phyloP scores from a whole-genome alignment of 2,329 filamentous ascomycete genomes.

The Talaromyces sp. region DNA sequence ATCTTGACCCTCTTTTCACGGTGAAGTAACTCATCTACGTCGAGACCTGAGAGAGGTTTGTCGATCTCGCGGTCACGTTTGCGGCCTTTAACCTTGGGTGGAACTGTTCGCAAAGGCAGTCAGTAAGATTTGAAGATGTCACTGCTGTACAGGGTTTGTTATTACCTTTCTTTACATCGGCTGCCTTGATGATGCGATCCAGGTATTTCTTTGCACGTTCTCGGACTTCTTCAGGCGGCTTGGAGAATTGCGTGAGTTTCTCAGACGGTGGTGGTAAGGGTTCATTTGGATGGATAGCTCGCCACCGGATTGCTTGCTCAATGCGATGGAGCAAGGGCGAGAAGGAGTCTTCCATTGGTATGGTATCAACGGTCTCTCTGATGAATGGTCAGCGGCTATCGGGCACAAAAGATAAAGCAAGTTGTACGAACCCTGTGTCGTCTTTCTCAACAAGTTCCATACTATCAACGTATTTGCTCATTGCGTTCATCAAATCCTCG shows the following conservation, averaged over 20 bases:
- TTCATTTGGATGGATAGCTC: slow-evolving; percentile 68
- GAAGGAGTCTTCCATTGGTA: slow-evolving; percentile 73
- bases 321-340: slow-evolving; percentile 84
- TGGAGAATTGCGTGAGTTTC: slow-evolving; percentile 65
- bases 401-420: neutral
- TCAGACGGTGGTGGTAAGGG: slow-evolving; percentile 58
- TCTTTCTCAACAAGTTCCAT: slow-evolving; percentile 79
- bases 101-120: slow-evolving; percentile 51
- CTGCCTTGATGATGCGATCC: slow-evolving; percentile 59
- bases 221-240: slow-evolving; percentile 64
- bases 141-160: neutral
- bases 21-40: slow-evolving; percentile 75
- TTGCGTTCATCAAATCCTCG: slow-evolving; percentile 67
- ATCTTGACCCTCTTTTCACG: slow-evolving; percentile 50
- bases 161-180: slow-evolving; percentile 76
- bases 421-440: slow-evolving; percentile 60
- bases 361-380: slow-evolving; percentile 60
- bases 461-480: slow-evolving; percentile 85
- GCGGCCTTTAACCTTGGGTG: slow-evolving; percentile 70
- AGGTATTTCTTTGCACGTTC: slow-evolving; percentile 54
- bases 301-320: slow-evolving; percentile 75
- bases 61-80: slow-evolving; percentile 61
- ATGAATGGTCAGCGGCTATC: slow-evolving; percentile 7
- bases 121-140: neutral
- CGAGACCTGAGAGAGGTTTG: slow-evolving; percentile 84